Evolutionary conservation across 1,139 yeast genomes (phyloP).

Genomic region (Martiniozyma asiatica): DNA sequence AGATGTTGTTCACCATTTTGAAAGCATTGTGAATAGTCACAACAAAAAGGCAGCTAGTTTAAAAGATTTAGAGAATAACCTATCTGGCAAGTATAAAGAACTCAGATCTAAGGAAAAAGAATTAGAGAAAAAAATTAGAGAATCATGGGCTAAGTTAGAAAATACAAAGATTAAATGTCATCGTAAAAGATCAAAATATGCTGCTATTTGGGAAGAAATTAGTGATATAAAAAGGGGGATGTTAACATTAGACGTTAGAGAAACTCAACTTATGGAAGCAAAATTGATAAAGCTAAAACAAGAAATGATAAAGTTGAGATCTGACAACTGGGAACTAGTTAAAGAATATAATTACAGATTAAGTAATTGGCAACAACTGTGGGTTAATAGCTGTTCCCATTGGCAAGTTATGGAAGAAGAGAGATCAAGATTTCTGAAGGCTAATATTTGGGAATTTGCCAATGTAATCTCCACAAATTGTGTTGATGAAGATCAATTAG

Average conservation of each 20-base stretch:
- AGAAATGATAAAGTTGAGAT: conserved; percentile 35
- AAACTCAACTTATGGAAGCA: conserved; percentile 52
- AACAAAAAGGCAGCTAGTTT: too few species aligned
- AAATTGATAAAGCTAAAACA: conserved; percentile 47
- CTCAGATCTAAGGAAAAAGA: conserved; percentile 45
- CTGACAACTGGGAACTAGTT: conserved; percentile 50
- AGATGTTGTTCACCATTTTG: conserved; percentile 46
- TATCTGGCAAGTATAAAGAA: too few species aligned
- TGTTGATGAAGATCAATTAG: conserved; percentile 65
- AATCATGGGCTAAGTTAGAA: conserved; percentile 29
- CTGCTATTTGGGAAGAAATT: conserved; percentile 45
- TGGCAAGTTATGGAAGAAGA: conserved; percentile 71
- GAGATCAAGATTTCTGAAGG: conserved; percentile 61
- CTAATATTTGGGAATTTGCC: conserved; percentile 75
- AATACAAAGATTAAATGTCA: conserved; percentile 28
- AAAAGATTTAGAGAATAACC: too few species aligned
- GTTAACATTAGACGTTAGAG: conserved; percentile 69
- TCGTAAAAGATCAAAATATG: conserved; percentile 39
- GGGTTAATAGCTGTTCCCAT: conserved; percentile 60
- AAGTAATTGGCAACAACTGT: conserved; percentile 65
- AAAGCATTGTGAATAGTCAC: too few species aligned
- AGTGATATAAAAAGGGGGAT: conserved; percentile 51
- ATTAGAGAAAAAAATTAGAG: conserved; percentile 32
- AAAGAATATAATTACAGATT: conserved; percentile 53
- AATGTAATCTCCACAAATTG: conserved; percentile 67